Evolutionary conservation across 768 basidiomycete species (phyloP).

Genomic region (Punctularia strigosozonata): DNA sequence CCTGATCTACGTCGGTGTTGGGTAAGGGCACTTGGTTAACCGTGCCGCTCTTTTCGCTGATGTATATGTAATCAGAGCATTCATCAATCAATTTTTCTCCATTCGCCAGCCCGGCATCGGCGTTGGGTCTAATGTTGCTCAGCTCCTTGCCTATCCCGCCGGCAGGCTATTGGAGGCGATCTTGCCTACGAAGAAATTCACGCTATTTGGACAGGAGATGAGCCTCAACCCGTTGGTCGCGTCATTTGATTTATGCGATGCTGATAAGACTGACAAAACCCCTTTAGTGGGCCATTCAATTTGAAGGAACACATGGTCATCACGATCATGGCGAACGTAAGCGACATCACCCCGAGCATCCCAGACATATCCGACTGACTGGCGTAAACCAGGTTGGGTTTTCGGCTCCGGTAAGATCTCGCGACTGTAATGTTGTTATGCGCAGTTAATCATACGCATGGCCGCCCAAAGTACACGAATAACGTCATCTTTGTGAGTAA

Average conservation of each 20-base stretch:
- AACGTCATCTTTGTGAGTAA: too few species aligned
- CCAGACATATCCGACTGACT: too few species aligned
- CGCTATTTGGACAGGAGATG: constrained; percentile 12
- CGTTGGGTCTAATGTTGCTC: background rate
- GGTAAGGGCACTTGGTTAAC: background rate
- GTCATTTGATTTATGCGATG: background rate
- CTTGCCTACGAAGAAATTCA: constrained; percentile 7
- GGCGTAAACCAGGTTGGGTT: too few species aligned
- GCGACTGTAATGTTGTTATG: too few species aligned
- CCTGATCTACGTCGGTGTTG: constrained; percentile 13
- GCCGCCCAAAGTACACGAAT: too few species aligned
- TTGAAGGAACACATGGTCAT: constrained; percentile 13
- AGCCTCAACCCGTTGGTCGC: constrained; percentile 17
- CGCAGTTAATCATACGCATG: too few species aligned
- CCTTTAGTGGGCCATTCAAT: constrained; percentile 12
- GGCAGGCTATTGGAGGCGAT: background rate
- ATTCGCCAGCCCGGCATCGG: constrained; percentile 17
- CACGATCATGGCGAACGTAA: constrained; percentile 6
- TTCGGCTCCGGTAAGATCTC: too few species aligned
- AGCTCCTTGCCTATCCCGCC: background rate
- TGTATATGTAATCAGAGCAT: constrained; percentile 6
- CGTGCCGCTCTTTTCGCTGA: background rate
- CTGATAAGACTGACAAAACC: background rate
- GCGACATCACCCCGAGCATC: background rate
- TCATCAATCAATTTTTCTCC: constrained; percentile 21